Evolutionary conservation across 768 basidiomycete species (phyloP), one percentile per base, ranked within the genome.

Genomic region (Leccinellum albellum): DNA sequence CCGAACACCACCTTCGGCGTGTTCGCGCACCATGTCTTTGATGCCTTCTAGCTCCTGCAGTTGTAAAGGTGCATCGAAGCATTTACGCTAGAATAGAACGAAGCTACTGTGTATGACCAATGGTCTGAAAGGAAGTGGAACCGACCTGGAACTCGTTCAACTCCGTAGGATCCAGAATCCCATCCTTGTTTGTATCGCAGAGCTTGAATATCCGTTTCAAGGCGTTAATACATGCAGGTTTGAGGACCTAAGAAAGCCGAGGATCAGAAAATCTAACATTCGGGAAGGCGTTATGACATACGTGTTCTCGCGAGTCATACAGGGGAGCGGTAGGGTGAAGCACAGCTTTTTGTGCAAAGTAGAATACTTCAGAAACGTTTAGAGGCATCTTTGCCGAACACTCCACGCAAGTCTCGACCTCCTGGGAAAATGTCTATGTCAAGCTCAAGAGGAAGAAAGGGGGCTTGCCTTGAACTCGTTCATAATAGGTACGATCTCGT

Each of bases 321-420:
- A 99, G 76, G 6, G 96, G 96, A 6, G 96, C 96, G 1, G 94
- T 96, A 2, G 96, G 96, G 68, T 99, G 94, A 12, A 98, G 76
- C 31, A 99, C 96, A 13, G 96, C 96, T 70, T 97, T 98, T 73
- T 97, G 95, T 2, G 96, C 96, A 72, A 98, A 98, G 73, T 96
- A 98, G 77, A 98, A 94, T 29, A 98, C 94, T 73, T 96, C 95
- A 15, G 94, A 95, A 56, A 98, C 88, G 71, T 98, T 98, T 60
- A 95, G 72, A 26, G 91, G 88, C 51, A 89, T 75, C 70, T 89
- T 88, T 4, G 94, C 94, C n/a, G 94, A 96, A 67, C 91, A 93
- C 75, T 98, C 96, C 29, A 98, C 91, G 66, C 95, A 98, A 42
- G 96, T 98, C 70, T 98, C 95, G 53, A 98, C 95, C 82, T 98